Conservation (phyloP, 495 filamentous ascomycete species). For the Astrothelium macrocarpum region DNA sequence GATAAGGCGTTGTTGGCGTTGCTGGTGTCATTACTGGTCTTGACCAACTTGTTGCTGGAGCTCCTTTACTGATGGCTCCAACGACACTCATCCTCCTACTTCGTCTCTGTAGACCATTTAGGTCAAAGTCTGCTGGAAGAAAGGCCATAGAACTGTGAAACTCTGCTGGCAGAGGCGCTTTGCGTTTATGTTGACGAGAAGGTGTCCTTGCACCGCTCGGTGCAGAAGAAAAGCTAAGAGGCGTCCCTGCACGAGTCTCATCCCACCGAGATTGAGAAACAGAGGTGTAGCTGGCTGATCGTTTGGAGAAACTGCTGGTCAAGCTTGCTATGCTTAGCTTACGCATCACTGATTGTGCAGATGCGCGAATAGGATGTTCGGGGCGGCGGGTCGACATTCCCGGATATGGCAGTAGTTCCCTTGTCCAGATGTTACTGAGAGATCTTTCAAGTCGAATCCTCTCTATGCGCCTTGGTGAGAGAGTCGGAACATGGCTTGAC, state of each 20-base stretch:
- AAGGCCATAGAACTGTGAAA: constrained; percentile 31
- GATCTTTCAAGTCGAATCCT: constrained; percentile 66
- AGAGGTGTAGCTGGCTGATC: constrained; percentile 42
- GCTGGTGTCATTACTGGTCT: background rate
- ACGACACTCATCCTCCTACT: constrained; percentile 5
- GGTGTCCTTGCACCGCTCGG: background rate
- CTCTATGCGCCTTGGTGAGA: constrained; percentile 61
- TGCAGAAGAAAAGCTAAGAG: background rate
- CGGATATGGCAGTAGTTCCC: constrained; percentile 74
- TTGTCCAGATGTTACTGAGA: constrained; percentile 74
- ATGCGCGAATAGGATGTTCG: constrained; percentile 56
- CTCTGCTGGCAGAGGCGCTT: constrained; percentile 24
- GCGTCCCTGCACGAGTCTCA: background rate
- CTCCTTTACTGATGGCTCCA: background rate
- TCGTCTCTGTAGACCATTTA: constrained; percentile 18
- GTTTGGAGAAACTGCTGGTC: constrained; percentile 51
- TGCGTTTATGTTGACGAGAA: constrained; percentile 1
- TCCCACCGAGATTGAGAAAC: constrained; percentile 1
- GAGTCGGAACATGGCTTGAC: constrained; percentile 49
- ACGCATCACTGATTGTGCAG: constrained; percentile 70
- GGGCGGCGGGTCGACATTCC: constrained; percentile 62
- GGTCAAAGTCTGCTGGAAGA: constrained; percentile 32
- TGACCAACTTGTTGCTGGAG: background rate
- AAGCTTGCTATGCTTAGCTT: constrained; percentile 70
- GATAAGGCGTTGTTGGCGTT: background rate